These are phyloP conservation scores for Phytophthora pistaciae DNA, from an alignment of 352 stramenopile genomes.

Conservation along the genomic window DNA sequence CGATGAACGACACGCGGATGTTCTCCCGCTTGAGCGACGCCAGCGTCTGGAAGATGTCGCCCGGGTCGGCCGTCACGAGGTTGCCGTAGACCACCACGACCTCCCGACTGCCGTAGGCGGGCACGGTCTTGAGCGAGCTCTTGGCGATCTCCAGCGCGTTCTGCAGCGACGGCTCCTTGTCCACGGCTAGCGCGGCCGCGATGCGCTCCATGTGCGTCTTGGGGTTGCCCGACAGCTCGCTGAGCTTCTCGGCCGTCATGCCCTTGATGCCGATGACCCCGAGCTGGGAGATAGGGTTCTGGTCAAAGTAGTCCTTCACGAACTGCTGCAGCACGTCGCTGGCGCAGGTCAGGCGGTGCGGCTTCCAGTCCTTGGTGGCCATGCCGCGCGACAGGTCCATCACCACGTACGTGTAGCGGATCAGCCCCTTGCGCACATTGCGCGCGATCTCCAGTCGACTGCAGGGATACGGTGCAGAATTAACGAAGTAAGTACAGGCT, in stretches of 20 bases:
- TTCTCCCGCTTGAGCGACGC: slow-evolving; percentile 90
- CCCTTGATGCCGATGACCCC: slow-evolving; percentile 92
- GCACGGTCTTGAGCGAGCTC: slow-evolving; percentile 92
- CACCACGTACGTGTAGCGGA: slow-evolving; percentile 88
- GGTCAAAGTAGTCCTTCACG: slow-evolving; percentile 94
- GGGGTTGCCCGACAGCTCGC: slow-evolving; percentile 90
- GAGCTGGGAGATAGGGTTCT: slow-evolving; percentile 95
- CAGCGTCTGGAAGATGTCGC: slow-evolving; percentile 96
- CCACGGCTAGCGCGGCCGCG: slow-evolving; percentile 63
- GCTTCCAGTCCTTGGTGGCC: slow-evolving; percentile 90
- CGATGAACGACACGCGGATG: slow-evolving; percentile 94
- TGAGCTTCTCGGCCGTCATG: slow-evolving; percentile 92
- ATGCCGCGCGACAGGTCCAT: slow-evolving; percentile 90
- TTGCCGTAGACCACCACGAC: slow-evolving; percentile 96
- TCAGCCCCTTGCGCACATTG: slow-evolving; percentile 87
- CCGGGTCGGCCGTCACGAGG: slow-evolving; percentile 96
- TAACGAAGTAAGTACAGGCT: not conserved
- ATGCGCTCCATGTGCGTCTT: slow-evolving; percentile 89
- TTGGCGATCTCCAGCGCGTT: slow-evolving; percentile 92
- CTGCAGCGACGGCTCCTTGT: slow-evolving; percentile 92
- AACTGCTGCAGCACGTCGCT: slow-evolving; percentile 86
- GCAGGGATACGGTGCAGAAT: not conserved
- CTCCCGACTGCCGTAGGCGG: slow-evolving; percentile 87
- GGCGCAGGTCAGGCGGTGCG: slow-evolving; percentile 74
- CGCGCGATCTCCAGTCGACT: slow-evolving; percentile 85